phyloP scores from a whole-genome alignment of 75 land plant genomes.

The Picea glauca region DNA sequence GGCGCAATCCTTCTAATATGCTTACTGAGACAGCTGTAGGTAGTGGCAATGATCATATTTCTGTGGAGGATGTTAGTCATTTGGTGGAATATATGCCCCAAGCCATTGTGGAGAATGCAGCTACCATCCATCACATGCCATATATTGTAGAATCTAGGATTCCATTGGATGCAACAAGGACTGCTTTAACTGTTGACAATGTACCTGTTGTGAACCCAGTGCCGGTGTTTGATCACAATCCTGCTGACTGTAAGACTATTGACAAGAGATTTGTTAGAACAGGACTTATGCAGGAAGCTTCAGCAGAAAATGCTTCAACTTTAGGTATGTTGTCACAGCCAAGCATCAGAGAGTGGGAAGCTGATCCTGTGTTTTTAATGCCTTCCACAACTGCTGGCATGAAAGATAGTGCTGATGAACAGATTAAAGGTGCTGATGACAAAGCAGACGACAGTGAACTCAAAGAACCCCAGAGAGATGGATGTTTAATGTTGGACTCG shows the following conservation, averaged over 20 bases:
- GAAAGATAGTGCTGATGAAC: background rate
- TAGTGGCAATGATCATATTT: background rate
- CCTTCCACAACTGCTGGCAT: background rate
- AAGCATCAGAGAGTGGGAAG: background rate
- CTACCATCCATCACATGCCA: constrained; percentile 4
- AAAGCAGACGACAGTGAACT: background rate
- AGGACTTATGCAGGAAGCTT: background rate
- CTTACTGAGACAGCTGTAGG: background rate
- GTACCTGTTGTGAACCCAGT: background rate
- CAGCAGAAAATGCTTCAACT: background rate
- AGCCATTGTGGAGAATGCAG: constrained; percentile 7
- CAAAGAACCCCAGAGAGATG: constrained; percentile 1
- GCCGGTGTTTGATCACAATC: background rate
- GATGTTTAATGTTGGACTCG: background rate
- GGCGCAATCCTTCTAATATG: constrained; percentile 5
- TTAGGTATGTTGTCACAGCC: constrained; percentile 2
- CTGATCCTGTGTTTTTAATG: background rate
- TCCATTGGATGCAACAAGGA: background rate
- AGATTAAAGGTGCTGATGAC: background rate
- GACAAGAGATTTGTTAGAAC: background rate
- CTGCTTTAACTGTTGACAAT: background rate
- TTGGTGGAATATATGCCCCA: constrained; percentile 10
- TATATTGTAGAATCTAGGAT: constrained; percentile 10
- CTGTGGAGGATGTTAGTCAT: constrained; percentile 1
- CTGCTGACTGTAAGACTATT: background rate